phyloP scores from a whole-genome alignment of 2,329 filamentous ascomycete genomes.

The Cladosporium velox region DNA sequence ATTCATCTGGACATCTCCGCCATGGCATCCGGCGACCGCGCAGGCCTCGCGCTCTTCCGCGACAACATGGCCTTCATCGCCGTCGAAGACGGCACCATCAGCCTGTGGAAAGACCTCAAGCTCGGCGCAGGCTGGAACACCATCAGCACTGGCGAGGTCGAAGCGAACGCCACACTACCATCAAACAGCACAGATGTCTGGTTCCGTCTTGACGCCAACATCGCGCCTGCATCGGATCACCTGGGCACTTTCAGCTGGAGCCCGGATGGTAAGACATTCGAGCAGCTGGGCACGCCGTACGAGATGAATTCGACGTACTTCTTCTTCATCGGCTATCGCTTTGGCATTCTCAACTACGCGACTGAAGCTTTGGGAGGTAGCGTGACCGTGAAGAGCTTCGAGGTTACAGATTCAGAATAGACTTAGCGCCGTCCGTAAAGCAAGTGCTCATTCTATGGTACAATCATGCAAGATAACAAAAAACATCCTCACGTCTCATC shows the following conservation, averaged over 20 bases:
- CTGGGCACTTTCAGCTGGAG: conserved; percentile 42
- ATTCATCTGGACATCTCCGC: conserved; percentile 52
- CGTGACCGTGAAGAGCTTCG: conserved; percentile 27
- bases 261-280: conserved; percentile 38
- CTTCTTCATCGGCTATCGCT: conserved; percentile 45
- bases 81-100: conserved; percentile 44
- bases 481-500: neutral
- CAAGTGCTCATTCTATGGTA: neutral
- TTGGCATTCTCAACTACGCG: conserved; percentile 43
- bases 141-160: conserved; percentile 35
- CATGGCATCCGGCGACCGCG: conserved; percentile 55
- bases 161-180: conserved; percentile 28
- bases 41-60: conserved; percentile 56
- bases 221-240: conserved; percentile 37
- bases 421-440: neutral
- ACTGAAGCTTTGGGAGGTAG: conserved; percentile 39
- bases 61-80: conserved; percentile 58
- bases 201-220: conserved; percentile 39
- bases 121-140: conserved; percentile 38
- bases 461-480: neutral
- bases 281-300: conserved; percentile 36
- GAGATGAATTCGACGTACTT: conserved; percentile 40
- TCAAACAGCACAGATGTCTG: conserved; percentile 33
- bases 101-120: conserved; percentile 43
- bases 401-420: neutral